phyloP scores from a whole-genome alignment of 805 yeast genomes.

The Torulaspora maleeae region DNA sequence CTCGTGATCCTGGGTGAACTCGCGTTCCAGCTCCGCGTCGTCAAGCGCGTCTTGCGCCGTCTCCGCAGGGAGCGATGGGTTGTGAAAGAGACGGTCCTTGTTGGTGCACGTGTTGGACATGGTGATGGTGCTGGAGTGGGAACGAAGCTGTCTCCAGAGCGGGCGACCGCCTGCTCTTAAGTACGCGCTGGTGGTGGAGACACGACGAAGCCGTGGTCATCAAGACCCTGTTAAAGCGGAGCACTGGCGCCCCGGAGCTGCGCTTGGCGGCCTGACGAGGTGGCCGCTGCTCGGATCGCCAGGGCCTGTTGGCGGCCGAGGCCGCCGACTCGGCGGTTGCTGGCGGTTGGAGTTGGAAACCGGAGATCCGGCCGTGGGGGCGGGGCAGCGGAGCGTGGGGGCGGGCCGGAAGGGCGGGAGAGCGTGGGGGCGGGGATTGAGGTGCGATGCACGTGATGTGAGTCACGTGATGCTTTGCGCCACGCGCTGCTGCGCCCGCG shows the following conservation, averaged over 20 bases:
- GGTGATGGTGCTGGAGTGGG: background rate
- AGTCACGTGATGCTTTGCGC: background rate
- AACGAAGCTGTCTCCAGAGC: too few relatives aligned
- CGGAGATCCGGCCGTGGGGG: constrained; percentile 1
- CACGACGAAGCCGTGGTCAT: background rate
- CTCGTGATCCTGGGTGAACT: constrained; percentile 9
- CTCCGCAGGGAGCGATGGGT: constrained; percentile 15
- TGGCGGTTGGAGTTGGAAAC: background rate
- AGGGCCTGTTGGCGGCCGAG: too few relatives aligned
- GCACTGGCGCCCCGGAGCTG: background rate
- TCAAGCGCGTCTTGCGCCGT: constrained; percentile 10
- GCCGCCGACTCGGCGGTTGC: too few relatives aligned
- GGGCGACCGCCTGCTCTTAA: too few relatives aligned
- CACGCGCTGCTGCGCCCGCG: background rate
- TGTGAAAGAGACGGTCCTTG: constrained; percentile 5
- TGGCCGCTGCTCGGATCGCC: too few relatives aligned
- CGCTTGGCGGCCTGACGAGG: background rate
- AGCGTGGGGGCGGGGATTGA: background rate
- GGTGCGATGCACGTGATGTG: too few relatives aligned
- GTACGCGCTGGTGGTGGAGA: too few relatives aligned
- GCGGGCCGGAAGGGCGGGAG: too few relatives aligned
- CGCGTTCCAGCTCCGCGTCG: constrained; percentile 11
- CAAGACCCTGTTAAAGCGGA: background rate
- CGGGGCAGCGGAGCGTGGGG: background rate
- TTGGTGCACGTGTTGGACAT: background rate